Evolutionary conservation across 345 rosid species (phyloP), one percentile per base, ranked within the genome.

Genomic region (Brassica nigra): DNA sequence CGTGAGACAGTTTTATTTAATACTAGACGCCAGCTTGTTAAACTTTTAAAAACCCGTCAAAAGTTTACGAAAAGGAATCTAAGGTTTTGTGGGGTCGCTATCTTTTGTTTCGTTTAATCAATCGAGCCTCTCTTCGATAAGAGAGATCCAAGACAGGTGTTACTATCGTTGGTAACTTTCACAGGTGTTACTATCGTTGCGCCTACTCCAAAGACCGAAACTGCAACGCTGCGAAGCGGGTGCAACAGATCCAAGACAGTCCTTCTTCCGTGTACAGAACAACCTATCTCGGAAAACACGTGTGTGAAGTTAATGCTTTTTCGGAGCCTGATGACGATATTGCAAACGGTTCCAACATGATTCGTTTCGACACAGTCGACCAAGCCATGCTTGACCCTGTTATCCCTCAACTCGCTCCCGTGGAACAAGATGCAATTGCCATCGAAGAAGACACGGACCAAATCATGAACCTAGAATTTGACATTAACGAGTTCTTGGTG

Each of bases 161-260:
- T 18, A 18, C 18, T 18, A 18, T 18, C 18, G 18, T 18, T 18
- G 18, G 20, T 2, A 2, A 9, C 14, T 18, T 39, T 58, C 33
- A 6, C 33, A 87, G 88, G 84, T 70, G 62, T 70, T 85, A 87
- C 78, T 87, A 44, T 20, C 76, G 85, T 7, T 87, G 90, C 66
- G 66, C 85, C 1, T 81, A 87, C 80, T 76, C 74, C 63, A 8
- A 7, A 30, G 86, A 84, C 11, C 81, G 66, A 33, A 72, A 81
- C 11, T 87, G 90, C 63, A 74, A 44, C 52, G 90, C 90, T 55
- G 78, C 70, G 16, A 87, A 87, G 23, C 86, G 80, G 30, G 90
- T 85, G 34, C 88, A 87, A 36, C 65, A 57, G 76, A 16, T 74
- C 0, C 39, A 70, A 49, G 74, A 78, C 1, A 68, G 37, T 55